Evolutionary conservation across 331 rosid species (phyloP).

Genomic region (Prunus yedoensis): DNA sequence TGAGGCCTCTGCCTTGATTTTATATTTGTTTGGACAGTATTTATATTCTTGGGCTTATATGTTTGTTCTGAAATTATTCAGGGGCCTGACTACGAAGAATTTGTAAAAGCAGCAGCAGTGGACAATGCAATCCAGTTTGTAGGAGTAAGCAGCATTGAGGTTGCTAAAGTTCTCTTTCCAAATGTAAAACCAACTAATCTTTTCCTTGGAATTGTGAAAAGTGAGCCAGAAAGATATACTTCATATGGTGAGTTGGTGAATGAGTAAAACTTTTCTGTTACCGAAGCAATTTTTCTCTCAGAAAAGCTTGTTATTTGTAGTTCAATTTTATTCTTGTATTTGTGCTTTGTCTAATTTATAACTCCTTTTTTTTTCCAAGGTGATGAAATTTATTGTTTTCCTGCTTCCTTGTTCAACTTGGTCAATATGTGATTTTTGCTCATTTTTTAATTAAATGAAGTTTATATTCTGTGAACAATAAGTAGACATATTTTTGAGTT

Average conservation of each 20-base stretch:
- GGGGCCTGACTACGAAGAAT: constrained; percentile 74
- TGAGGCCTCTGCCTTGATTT: background rate
- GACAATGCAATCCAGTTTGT: constrained; percentile 83
- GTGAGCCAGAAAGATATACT: constrained; percentile 82
- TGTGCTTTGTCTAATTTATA: background rate
- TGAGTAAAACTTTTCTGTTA: background rate
- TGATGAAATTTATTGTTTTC: background rate
- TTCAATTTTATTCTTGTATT: background rate
- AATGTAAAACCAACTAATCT: constrained; percentile 36
- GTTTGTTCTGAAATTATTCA: constrained; percentile 15
- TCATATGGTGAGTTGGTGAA: constrained; percentile 64
- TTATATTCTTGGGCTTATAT: background rate
- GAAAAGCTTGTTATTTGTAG: background rate
- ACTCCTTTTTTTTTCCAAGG: too few species aligned
- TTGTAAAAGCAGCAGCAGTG: constrained; percentile 63
- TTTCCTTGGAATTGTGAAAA: constrained; percentile 77
- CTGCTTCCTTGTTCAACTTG: constrained; percentile 1
- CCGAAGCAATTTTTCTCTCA: background rate
- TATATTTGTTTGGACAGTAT: background rate
- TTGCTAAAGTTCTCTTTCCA: constrained; percentile 74
- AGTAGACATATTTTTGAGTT: background rate
- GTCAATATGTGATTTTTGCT: background rate
- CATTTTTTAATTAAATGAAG: background rate
- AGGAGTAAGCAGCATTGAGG: constrained; percentile 53
- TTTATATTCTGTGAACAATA: background rate